Evolutionary conservation across 176 grass and related monocot genomes (phyloP).

Genomic region (Cenchrus americanus): DNA sequence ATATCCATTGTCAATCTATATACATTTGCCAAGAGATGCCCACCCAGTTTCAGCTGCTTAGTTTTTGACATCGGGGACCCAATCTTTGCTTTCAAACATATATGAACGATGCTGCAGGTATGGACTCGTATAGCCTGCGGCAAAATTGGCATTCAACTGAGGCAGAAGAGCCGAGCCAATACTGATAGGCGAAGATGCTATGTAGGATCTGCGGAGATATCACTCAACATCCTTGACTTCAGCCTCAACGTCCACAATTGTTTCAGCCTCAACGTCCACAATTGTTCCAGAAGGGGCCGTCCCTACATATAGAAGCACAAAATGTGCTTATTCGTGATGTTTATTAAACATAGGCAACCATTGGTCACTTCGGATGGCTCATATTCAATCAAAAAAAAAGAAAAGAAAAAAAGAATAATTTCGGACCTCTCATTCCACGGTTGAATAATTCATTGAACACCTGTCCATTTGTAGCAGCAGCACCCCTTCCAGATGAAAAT

Average conservation of each 20-base stretch:
- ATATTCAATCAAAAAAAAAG: neutral
- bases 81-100: neutral
- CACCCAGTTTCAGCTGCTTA: neutral
- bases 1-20: neutral
- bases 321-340: neutral
- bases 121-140: neutral
- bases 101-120: neutral
- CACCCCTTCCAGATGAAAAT: constrained; percentile 59
- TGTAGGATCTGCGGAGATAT: neutral
- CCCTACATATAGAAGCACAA: constrained; percentile 32
- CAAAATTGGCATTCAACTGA: neutral
- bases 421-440: constrained; percentile 47
- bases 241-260: constrained; percentile 63
- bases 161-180: neutral
- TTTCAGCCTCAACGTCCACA: constrained; percentile 73
- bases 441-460: constrained; percentile 51
- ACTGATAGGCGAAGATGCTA: neutral
- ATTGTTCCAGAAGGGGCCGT: constrained; percentile 48
- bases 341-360: neutral
- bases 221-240: constrained; percentile 76
- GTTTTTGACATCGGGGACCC: neutral
- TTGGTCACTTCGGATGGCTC: neutral
- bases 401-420: neutral
- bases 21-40: neutral
- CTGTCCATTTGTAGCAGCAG: constrained; percentile 36